Conservation (phyloP, 2,329 filamentous ascomycete genomes). For the Rhinocladiella mackenziei region DNA sequence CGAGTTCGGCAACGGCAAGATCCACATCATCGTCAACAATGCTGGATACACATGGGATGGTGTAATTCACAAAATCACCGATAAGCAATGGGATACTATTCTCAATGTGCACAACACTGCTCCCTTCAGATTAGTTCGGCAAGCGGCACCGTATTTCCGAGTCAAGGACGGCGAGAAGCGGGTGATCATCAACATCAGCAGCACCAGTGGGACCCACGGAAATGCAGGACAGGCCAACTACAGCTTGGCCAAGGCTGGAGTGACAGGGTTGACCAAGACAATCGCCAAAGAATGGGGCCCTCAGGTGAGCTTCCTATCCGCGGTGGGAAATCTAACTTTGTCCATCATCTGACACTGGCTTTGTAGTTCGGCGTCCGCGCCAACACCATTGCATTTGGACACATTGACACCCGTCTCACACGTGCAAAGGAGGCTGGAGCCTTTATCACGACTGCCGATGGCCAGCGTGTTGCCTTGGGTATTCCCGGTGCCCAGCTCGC, state of each 20-base stretch:
- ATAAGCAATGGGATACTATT: slow-evolving; percentile 61
- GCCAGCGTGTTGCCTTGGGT: slow-evolving; percentile 68
- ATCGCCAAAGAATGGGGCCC: slow-evolving; percentile 86
- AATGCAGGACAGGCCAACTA: slow-evolving; percentile 94
- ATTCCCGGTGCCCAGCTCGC: slow-evolving; percentile 62
- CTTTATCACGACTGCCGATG: slow-evolving; percentile 71
- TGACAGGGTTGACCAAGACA: slow-evolving; percentile 78
- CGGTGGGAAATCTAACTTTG: not conserved
- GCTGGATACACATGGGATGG: slow-evolving; percentile 92
- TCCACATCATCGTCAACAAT: slow-evolving; percentile 89
- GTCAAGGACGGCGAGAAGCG: slow-evolving; percentile 77
- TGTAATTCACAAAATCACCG: slow-evolving; percentile 71
- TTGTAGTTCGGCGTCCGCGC: slow-evolving; percentile 74
- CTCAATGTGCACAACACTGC: slow-evolving; percentile 77
- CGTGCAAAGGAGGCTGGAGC: slow-evolving; percentile 79
- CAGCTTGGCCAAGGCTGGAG: slow-evolving; percentile 76
- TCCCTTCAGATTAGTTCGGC: slow-evolving; percentile 77
- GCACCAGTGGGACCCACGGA: slow-evolving; percentile 75
- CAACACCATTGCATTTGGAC: slow-evolving; percentile 81
- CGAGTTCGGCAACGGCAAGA: slow-evolving; percentile 78
- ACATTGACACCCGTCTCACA: slow-evolving; percentile 75
- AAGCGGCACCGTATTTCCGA: slow-evolving; percentile 79
- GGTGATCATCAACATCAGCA: slow-evolving; percentile 78
- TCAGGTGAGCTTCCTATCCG: slow-evolving; percentile 24
- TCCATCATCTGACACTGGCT: not conserved